Base-by-base conservation (phyloP, 306 rosid species). In the Citrullus amarus region DNA sequence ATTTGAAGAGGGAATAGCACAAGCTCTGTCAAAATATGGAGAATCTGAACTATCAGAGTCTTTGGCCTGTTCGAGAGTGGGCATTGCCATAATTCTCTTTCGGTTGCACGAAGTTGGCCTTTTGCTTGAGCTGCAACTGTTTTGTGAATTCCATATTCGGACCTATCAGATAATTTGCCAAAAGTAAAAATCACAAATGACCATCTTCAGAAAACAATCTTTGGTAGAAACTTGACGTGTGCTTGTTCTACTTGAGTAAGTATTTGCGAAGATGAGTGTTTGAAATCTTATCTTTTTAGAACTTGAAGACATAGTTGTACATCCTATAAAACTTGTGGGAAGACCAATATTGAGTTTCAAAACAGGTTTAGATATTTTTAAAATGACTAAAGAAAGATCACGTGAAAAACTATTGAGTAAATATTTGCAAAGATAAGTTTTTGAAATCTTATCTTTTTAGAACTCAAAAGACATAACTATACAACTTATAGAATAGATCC, bases 11-110 rank as follows among this genome's bases (percentile, higher is more conserved):
- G 25, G 68, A 71, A 72, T 82, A 71, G 68, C n/a, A 30, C 48
- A 9, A 36, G 56, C 54, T 79, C 82, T 74, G 17, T 74, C 79
- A 44, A 67, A 67, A 53, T 9, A 67, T 39, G 81, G 81, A 25
- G 73, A 75, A 43, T 57, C 61, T 22, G 30, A 43, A 67, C 61
- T 39, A 51, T 44, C 84, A 8, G 82, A 80, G 73, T 32, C 79
- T 77, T 83, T 84, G 44, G 81, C 68, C 4, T 86, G 71, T 76
- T 91, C 90, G 34, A 36, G 55, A 9, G 78, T 85, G 7, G 97
- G 93, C 73, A 91, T 78, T 61, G 98, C 97, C 93, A 91, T 91
- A 77, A 96, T 78, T 85, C 98, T 88, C 85, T 93, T 90, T 50
- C 98, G 86, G 51, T 83, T 84, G 59, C 87, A 75, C 77, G 86